These are phyloP conservation scores for Trametes versicolor DNA, from an alignment of 1,284 basidiomycete genomes.

Conservation along the genomic window DNA sequence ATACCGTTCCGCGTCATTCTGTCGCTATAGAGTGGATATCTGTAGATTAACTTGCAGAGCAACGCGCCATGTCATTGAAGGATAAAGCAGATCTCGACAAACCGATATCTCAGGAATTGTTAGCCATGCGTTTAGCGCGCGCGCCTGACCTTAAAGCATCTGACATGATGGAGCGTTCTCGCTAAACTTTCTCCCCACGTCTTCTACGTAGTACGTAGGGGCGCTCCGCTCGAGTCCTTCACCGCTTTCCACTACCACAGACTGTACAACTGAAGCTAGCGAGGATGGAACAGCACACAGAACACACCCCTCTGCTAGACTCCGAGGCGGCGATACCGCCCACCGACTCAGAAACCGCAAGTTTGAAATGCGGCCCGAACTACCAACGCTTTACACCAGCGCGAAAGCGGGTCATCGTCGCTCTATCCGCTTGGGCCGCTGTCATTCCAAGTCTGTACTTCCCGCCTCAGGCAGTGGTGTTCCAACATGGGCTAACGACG, in stretches of 20 bases:
- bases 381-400: slow-evolving; percentile 38
- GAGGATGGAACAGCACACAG: slow-evolving; percentile 20
- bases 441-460: slow-evolving; percentile 57
- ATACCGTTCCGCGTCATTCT: no score
- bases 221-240: no score
- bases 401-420: slow-evolving; percentile 58
- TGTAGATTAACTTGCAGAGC: no score
- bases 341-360: slow-evolving; percentile 21
- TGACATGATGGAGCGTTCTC: no score
- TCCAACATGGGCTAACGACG: neutral
- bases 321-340: neutral
- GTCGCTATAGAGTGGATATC: no score
- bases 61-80: no score
- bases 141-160: no score
- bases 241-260: neutral
- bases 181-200: no score
- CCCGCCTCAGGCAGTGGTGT: neutral
- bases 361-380: slow-evolving; percentile 32
- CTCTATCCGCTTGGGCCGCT: slow-evolving; percentile 61
- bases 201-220: no score
- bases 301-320: slow-evolving; percentile 34
- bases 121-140: no score
- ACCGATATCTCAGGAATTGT: no score
- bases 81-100: no score
- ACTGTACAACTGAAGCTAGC: neutral